Conservation (phyloP, 2,329 filamentous ascomycete genomes). For the Cercospora brassicicola region DNA sequence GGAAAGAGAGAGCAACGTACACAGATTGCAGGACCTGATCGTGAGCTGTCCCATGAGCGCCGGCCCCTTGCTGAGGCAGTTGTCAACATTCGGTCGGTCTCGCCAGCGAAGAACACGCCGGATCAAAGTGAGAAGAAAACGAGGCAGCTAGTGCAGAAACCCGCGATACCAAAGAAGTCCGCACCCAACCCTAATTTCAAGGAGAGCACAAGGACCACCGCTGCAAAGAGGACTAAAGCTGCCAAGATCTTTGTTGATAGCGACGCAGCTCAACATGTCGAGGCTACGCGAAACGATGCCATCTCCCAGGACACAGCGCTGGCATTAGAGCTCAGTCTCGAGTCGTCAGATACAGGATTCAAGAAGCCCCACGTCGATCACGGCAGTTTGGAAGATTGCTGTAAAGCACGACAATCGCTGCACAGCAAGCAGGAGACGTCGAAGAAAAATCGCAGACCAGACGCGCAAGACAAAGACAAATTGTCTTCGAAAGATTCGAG, state of each 20-base stretch:
- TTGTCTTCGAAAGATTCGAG: neutral
- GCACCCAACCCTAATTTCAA: neutral
- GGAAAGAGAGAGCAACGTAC: neutral
- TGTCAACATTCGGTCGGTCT: constrained; percentile 1
- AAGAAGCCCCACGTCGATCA: neutral
- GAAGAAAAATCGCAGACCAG: neutral
- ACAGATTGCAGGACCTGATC: neutral
- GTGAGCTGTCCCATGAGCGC: neutral
- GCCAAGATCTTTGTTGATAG: neutral
- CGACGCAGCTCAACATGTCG: neutral
- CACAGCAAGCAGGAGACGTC: neutral
- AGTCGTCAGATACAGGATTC: neutral
- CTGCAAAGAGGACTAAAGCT: neutral
- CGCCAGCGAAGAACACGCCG: constrained; percentile 2
- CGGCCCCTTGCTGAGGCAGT: neutral
- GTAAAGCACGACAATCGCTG: neutral
- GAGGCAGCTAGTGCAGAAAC: neutral
- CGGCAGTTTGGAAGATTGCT: neutral
- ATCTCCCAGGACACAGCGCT: neutral
- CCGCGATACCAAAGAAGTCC: neutral
- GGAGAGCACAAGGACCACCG: neutral
- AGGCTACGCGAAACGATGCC: neutral
- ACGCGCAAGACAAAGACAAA: neutral
- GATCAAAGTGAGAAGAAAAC: neutral
- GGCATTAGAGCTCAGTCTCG: neutral